phyloP scores from a whole-genome alignment of 352 stramenopile genomes.

The Globisporangium takayamanum region DNA sequence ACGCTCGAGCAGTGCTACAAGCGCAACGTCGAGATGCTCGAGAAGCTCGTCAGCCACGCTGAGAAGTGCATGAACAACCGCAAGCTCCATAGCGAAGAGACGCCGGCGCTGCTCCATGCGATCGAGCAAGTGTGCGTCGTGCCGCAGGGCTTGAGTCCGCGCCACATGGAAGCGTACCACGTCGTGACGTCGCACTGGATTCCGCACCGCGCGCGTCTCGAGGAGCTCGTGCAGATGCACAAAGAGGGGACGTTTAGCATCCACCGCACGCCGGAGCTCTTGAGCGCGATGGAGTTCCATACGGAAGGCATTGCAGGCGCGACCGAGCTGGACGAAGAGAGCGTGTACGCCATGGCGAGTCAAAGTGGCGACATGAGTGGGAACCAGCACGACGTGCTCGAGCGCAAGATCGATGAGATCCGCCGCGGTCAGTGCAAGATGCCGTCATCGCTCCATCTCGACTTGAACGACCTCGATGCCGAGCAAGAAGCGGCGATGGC shows the following conservation, averaged over 20 bases:
- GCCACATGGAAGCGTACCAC: slow-evolving; percentile 51
- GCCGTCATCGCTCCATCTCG: slow-evolving; percentile 29
- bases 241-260: slow-evolving; percentile 75
- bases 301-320: slow-evolving; percentile 54
- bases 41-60: slow-evolving; percentile 42
- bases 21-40: slow-evolving; percentile 35
- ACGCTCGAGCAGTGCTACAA: slow-evolving; percentile 34
- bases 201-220: slow-evolving; percentile 37
- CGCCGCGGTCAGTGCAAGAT: slow-evolving; percentile 51
- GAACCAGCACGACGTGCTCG: slow-evolving; percentile 30
- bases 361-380: slow-evolving; percentile 17
- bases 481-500: slow-evolving; percentile 18
- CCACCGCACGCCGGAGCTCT: slow-evolving; percentile 56
- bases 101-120: slow-evolving; percentile 46
- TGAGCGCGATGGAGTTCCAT: slow-evolving; percentile 60
- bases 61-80: slow-evolving; percentile 68
- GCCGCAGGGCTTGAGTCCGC: slow-evolving; percentile 32
- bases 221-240: slow-evolving; percentile 70
- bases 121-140: slow-evolving; percentile 62
- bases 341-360: slow-evolving; percentile 22
- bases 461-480: slow-evolving; percentile 21
- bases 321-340: slow-evolving; percentile 31
- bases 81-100: slow-evolving; percentile 69
- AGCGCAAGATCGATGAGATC: slow-evolving; percentile 58
- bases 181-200: slow-evolving; percentile 62